Evolutionary conservation across 495 filamentous ascomycete genomes (phyloP).

Genomic region (Rostrohypoxylon terebratum): DNA sequence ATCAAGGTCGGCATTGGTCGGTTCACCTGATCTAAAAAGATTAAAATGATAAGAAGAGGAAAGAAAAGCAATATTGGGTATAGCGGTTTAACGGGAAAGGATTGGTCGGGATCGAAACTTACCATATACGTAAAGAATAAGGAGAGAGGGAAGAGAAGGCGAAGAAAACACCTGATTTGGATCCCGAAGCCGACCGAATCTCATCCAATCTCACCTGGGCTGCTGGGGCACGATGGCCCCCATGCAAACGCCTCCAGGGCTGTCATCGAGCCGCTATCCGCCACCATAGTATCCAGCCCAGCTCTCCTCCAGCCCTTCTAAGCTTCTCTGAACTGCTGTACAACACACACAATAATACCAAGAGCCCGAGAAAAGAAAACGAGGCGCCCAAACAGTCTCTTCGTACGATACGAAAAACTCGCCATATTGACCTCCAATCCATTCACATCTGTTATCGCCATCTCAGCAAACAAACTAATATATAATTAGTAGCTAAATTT

Average conservation of each 20-base stretch:
- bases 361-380: background rate
- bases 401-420: background rate
- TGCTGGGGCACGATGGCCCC: background rate
- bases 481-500: background rate
- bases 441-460: too few species aligned
- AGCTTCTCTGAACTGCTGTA: background rate
- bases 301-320: background rate
- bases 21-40: conserved; percentile 2
- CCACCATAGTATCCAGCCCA: too few species aligned
- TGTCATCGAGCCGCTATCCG: background rate
- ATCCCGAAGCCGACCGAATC: background rate
- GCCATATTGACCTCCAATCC: background rate
- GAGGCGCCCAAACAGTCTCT: background rate
- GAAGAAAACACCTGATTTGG: background rate
- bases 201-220: background rate
- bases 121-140: background rate
- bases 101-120: background rate
- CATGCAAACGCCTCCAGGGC: background rate
- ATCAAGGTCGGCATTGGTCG: background rate
- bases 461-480: background rate
- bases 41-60: background rate
- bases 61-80: background rate
- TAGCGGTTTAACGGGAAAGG: background rate
- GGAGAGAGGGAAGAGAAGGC: background rate
- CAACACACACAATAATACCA: background rate